A percentile compares a stretch with the other conserved stretches of the same genome.
These are phyloP conservation scores for Filobasidium uniguttulatum DNA, from an alignment of 1,284 basidiomycete species.

Conservation along the genomic window DNA sequence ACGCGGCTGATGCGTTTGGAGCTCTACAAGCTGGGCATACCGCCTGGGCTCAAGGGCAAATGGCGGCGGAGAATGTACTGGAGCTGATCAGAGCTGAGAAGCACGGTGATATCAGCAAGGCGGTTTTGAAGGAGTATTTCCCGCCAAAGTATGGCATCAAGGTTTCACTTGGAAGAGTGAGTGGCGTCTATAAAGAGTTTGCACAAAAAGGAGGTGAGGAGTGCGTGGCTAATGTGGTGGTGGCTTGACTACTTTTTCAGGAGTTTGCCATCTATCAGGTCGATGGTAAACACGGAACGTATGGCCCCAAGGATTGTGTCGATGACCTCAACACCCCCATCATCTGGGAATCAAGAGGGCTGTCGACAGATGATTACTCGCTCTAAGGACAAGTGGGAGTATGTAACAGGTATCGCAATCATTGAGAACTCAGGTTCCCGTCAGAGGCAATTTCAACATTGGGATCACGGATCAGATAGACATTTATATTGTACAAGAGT, in stretches of 20 bases:
- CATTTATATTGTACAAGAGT: no score
- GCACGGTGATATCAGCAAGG: slow-evolving; percentile 14
- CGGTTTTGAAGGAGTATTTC: slow-evolving; percentile 45
- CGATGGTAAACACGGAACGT: slow-evolving; percentile 42
- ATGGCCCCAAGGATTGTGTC: slow-evolving; percentile 38
- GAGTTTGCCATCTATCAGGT: slow-evolving; percentile 25
- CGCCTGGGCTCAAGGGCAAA: slow-evolving; percentile 46
- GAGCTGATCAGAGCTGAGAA: slow-evolving; percentile 23
- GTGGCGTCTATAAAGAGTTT: no score
- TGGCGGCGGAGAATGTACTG: slow-evolving; percentile 34
- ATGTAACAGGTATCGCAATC: background rate
- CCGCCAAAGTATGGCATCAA: slow-evolving; percentile 52
- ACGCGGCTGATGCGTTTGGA: slow-evolving; percentile 34
- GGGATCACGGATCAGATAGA: no score
- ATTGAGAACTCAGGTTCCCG: no score
- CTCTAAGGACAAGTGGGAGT: background rate
- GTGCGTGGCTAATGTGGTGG: no score
- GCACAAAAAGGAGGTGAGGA: no score
- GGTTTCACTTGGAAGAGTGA: slow-evolving; percentile 48
- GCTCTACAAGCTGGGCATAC: slow-evolving; percentile 51
- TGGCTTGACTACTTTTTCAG: background rate
- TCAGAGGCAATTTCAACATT: no score
- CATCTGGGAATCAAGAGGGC: slow-evolving; percentile 36
- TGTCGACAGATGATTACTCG: slow-evolving; percentile 1
- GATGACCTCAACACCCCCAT: slow-evolving; percentile 41